Conservation (phyloP, 2,329 filamentous ascomycete species). For the Decorospora gaudefroyi region DNA sequence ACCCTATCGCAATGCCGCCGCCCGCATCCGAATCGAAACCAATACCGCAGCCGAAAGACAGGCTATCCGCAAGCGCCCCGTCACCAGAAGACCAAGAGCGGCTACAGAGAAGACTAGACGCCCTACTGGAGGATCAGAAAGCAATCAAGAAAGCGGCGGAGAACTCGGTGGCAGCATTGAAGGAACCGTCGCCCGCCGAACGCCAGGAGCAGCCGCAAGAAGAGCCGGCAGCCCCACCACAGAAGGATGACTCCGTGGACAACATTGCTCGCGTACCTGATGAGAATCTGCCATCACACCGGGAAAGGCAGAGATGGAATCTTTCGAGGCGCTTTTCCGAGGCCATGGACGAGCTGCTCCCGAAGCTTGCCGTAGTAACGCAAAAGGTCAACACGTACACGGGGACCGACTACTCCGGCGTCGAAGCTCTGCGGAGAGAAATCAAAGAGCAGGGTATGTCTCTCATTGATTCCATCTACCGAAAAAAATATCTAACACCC, state of each 20-base stretch:
- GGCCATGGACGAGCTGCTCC: constrained; percentile 88
- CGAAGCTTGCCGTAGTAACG: constrained; percentile 80
- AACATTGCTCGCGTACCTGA: constrained; percentile 43
- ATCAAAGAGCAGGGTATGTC: constrained; percentile 68
- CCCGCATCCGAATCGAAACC: constrained; percentile 21
- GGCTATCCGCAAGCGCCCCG: constrained; percentile 13
- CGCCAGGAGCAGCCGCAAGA: constrained; percentile 12
- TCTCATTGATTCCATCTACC: not conserved
- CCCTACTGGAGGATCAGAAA: constrained; percentile 16
- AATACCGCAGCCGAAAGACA: constrained; percentile 9
- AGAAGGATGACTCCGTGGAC: constrained; percentile 25
- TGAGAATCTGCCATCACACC: constrained; percentile 57
- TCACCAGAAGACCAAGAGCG: constrained; percentile 25
- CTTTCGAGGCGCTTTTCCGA: constrained; percentile 65
- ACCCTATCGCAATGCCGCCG: constrained; percentile 30
- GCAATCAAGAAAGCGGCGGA: constrained; percentile 10
- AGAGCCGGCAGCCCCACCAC: constrained; percentile 8
- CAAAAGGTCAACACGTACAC: constrained; percentile 92
- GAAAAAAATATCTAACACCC: constrained; percentile 12
- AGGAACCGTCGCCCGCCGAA: constrained; percentile 5
- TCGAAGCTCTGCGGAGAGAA: constrained; percentile 79
- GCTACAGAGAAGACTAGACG: constrained; percentile 20
- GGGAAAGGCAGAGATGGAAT: constrained; percentile 59
- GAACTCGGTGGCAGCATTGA: constrained; percentile 8
- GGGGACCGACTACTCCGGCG: constrained; percentile 80